Percentiles rank a stretch among this genome's conserved stretches.
Conservation (phyloP, 169 alveolate genomes). For the Cardiosporidium cionae region DNA sequence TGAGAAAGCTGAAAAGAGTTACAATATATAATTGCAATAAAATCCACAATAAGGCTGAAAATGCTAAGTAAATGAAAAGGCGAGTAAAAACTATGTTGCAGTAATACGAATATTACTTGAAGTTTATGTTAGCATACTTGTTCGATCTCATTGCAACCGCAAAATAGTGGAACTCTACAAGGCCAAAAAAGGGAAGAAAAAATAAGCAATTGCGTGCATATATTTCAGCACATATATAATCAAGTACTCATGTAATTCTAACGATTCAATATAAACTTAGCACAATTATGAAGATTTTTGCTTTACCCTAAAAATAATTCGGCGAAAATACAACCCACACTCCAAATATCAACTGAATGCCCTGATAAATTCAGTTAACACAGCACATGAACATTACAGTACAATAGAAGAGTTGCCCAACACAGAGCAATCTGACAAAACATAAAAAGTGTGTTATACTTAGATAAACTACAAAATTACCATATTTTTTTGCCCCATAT, state of each 20-base stretch:
- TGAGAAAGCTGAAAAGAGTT: no score
- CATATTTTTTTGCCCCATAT: conserved; percentile 76
- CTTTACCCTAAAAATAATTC: conserved; percentile 76
- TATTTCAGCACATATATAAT: neutral
- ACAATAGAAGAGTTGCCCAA: neutral
- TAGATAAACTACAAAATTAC: conserved; percentile 27
- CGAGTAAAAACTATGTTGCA: no score
- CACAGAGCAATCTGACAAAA: neutral
- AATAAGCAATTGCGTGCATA: neutral
- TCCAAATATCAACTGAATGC: conserved; percentile 90
- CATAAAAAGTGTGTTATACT: neutral
- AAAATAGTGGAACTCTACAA: neutral
- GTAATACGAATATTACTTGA: no score
- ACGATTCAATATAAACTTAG: no score
- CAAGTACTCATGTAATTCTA: neutral
- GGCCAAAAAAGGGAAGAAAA: no score
- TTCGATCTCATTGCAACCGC: neutral
- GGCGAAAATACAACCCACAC: conserved; percentile 92
- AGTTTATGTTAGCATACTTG: neutral
- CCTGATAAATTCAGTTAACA: neutral
- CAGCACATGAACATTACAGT: neutral
- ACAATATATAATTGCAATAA: no score
- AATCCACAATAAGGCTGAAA: no score
- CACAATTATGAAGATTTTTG: no score
- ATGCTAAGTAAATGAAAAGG: no score